Base-by-base conservation (phyloP, 441 rosid species). In the Pelargonium cotyledonis region DNA sequence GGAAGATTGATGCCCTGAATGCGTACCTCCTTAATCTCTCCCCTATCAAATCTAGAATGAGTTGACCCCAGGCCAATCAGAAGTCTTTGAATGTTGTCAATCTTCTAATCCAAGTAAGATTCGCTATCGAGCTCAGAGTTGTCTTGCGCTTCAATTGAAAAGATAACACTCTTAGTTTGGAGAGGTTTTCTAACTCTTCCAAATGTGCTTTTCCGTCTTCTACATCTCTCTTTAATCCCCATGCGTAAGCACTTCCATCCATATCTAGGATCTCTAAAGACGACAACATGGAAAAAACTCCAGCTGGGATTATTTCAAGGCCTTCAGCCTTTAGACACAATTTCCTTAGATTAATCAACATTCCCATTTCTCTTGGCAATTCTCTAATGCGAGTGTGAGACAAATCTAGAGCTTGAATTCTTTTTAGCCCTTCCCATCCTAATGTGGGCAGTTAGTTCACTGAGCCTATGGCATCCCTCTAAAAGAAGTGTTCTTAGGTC, bases 351-450 rank as follows among this genome's bases (percentile, higher is more conserved):
- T 70, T 73, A 9, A 62, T 62, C 63, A 85, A 61, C 9, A 29
- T 61, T 43, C 67, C 78, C 65, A 81, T 35, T 18, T 74, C 82
- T 53, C 9, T 66, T 2, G 82, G 86, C 8, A 68, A 44, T 35
- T 82, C 70, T 63, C 4, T 55, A 15, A 80, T 74, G 4, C 74
- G 67, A 14, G 83, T 80, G 58, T 74, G 80, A 65, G 68, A 75
- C 5, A 83, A 79, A 81, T 83, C 81, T 19, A 81, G 68, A 29
- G 64, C 70, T 72, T 76, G 77, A 47, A 85, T 63, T 65, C 78
- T 76, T 53, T 18, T 70, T 5, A 81, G 80, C 43, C 62, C 63
- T 65, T 67, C 70, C 38, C 57, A 49, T 14, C 57, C 57, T 4
- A 80, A 58, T 47, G 81, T 44, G 18, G 79, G 81, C 11, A 77